Percentiles rank a stretch among this genome's conserved stretches.
phyloP scores from a whole-genome alignment of 106 monocot species.

The Dioscorea alata region DNA sequence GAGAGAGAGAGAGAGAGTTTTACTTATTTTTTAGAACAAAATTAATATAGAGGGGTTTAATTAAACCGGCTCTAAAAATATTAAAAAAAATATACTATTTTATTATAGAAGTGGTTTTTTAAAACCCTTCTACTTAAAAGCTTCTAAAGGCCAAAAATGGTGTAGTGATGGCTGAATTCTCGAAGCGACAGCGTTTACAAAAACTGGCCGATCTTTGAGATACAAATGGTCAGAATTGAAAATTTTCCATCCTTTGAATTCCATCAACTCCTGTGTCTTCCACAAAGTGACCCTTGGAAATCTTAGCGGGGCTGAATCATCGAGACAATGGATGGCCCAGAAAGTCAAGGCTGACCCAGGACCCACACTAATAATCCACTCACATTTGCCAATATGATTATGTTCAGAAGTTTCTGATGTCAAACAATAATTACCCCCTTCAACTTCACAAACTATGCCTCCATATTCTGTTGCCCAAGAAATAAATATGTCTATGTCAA shows the following conservation, averaged over 20 bases:
- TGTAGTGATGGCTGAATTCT: constrained; percentile 38
- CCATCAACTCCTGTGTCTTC: constrained; percentile 49
- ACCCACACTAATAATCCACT: constrained; percentile 75
- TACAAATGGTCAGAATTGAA: constrained; percentile 8
- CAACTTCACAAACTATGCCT: constrained; percentile 30
- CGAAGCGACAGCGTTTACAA: constrained; percentile 52
- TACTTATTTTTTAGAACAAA: no score
- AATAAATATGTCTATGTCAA: constrained; percentile 61
- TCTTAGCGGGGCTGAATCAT: constrained; percentile 67
- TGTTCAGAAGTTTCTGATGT: constrained; percentile 22
- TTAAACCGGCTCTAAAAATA: no score
- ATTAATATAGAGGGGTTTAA: no score
- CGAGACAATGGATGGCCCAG: constrained; percentile 87
- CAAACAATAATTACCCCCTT: constrained; percentile 23
- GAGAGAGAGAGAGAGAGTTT: no score
- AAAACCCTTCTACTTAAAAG: no score
- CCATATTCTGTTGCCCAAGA: constrained; percentile 62
- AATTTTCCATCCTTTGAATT: constrained; percentile 5
- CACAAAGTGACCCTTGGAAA: constrained; percentile 82
- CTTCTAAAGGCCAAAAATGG: no score
- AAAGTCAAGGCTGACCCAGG: constrained; percentile 50
- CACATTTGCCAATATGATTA: constrained; percentile 56
- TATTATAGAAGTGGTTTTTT: no score
- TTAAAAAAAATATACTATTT: no score
- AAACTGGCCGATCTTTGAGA: constrained; percentile 20